Percentiles rank a stretch among this genome's conserved stretches.
phyloP scores from a whole-genome alignment of 176 grass and related monocot species.

The Aegilops tauschii region DNA sequence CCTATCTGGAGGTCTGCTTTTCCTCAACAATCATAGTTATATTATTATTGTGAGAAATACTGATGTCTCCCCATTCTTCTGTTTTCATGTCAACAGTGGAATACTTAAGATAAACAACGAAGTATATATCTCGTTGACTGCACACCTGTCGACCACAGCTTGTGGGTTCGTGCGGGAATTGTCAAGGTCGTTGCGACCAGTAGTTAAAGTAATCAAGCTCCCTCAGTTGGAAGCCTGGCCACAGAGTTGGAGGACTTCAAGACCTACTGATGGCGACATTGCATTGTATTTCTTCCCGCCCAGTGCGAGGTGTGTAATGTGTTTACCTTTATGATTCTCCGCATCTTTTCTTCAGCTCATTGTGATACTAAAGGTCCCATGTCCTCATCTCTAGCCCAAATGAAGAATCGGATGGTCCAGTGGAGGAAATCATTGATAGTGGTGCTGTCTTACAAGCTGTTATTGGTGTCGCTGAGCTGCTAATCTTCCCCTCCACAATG shows the following conservation, averaged over 20 bases:
- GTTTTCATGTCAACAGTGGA: conserved; percentile 49
- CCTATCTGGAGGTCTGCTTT: conserved; percentile 44
- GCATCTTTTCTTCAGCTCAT: conserved; percentile 15
- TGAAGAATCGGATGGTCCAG: conserved; percentile 25
- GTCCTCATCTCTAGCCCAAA: conserved; percentile 34
- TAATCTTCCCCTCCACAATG: conserved; percentile 56
- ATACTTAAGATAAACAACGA: conserved; percentile 43
- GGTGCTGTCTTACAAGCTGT: conserved; percentile 41
- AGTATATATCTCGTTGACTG: conserved; percentile 36
- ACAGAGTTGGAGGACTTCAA: conserved; percentile 47
- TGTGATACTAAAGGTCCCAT: conserved; percentile 1
- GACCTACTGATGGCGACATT: conserved; percentile 56
- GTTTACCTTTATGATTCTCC: not conserved
- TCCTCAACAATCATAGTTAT: not conserved
- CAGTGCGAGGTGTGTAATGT: conserved; percentile 36
- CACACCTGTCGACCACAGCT: conserved; percentile 61
- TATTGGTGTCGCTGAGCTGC: conserved; percentile 39
- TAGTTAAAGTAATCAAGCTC: conserved; percentile 47
- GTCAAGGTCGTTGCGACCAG: conserved; percentile 31
- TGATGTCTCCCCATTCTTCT: conserved; percentile 19
- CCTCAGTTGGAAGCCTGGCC: conserved; percentile 54
- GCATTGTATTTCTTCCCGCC: conserved; percentile 72
- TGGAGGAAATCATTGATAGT: conserved; percentile 32
- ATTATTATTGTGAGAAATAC: conserved; percentile 4
- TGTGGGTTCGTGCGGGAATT: conserved; percentile 48